Evolutionary conservation across 129 eudicot species (phyloP).

Genomic region (Apium graveolens): DNA sequence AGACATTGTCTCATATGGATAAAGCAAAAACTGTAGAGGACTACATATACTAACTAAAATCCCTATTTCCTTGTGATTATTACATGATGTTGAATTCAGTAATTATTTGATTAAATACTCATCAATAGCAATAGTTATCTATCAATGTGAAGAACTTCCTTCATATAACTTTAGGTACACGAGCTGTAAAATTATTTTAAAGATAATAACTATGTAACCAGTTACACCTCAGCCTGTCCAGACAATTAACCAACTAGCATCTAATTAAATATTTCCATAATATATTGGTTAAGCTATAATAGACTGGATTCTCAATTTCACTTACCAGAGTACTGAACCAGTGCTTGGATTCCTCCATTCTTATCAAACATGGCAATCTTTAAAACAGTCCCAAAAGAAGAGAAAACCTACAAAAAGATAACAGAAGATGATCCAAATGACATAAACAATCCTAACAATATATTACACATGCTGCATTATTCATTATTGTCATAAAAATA

Average conservation of each 20-base stretch:
- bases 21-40: not conserved
- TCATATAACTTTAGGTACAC: not conserved
- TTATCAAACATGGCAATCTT: constrained; percentile 99
- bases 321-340: constrained; percentile 91
- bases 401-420: constrained; percentile 52
- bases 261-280: not conserved
- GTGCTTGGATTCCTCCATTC: constrained; percentile 93
- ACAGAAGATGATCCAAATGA: not conserved
- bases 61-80: not conserved
- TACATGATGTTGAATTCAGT: not conserved
- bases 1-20: not conserved
- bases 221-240: not conserved
- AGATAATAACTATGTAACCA: not conserved
- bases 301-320: not conserved
- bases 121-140: not conserved
- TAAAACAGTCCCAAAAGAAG: constrained; percentile 81
- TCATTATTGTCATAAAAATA: not conserved
- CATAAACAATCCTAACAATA: not conserved
- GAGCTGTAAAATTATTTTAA: not conserved
- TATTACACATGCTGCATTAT: not conserved
- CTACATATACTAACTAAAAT: not conserved
- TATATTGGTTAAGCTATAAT: not conserved
- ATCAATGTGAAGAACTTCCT: not conserved
- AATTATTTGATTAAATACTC: no score
- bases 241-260: not conserved